phyloP scores from a whole-genome alignment of 2,329 filamentous ascomycete genomes.

The Claviceps sp. region DNA sequence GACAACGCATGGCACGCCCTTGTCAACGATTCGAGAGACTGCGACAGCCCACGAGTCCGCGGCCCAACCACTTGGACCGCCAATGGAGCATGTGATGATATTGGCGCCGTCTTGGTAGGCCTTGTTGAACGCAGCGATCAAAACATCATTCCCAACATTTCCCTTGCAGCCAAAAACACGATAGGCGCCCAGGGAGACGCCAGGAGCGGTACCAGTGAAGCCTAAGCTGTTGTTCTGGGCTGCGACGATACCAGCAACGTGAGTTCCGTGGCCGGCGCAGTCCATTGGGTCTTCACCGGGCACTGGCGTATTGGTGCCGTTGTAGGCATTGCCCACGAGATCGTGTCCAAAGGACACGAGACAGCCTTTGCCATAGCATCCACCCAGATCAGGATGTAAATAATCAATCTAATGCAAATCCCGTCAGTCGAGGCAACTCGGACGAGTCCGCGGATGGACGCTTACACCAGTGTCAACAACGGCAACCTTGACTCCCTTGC shows the following conservation, averaged over 20 bases:
- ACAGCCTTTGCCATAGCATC: conserved; percentile 47
- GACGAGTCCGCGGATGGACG: conserved; percentile 1
- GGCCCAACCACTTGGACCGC: conserved; percentile 36
- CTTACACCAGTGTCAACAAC: conserved; percentile 41
- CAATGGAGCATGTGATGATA: conserved; percentile 43
- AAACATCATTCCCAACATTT: conserved; percentile 35
- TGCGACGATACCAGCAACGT: conserved; percentile 49
- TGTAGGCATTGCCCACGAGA: conserved; percentile 42
- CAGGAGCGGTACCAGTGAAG: conserved; percentile 44
- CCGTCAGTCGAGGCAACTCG: background rate
- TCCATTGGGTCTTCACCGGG: conserved; percentile 41
- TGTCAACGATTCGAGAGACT: conserved; percentile 38
- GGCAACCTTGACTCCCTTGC: conserved; percentile 38
- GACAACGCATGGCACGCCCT: conserved; percentile 38
- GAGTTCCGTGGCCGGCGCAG: conserved; percentile 46
- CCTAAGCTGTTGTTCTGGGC: conserved; percentile 38
- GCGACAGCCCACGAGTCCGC: conserved; percentile 36
- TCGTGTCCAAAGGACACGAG: conserved; percentile 45
- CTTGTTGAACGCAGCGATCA: conserved; percentile 45
- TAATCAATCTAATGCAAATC: conserved; percentile 37
- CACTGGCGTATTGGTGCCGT: conserved; percentile 22
- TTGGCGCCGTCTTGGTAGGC: conserved; percentile 47
- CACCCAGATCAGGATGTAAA: conserved; percentile 47
- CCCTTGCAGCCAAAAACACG: conserved; percentile 44
- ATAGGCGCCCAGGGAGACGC: conserved; percentile 42